phyloP scores from a whole-genome alignment of 2,329 filamentous ascomycete species.

The Fusarium mundagurra region DNA sequence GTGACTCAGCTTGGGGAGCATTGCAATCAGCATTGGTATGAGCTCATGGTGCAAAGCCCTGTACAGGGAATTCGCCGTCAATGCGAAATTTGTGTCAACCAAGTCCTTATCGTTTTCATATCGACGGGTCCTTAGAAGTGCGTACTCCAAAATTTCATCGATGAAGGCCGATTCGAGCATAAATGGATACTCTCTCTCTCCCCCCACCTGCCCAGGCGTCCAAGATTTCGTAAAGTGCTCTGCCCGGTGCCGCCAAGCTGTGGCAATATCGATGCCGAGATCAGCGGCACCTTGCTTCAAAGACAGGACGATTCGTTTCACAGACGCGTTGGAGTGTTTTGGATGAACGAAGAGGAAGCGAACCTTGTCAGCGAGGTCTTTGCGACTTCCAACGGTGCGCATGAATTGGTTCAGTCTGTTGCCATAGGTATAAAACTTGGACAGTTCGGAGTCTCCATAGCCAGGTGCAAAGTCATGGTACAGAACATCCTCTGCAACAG shows the following conservation, averaged over 20 bases:
- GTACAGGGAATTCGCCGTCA: neutral
- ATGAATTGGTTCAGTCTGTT: neutral
- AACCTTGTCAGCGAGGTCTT: neutral
- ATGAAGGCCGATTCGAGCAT: neutral
- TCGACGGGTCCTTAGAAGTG: no score
- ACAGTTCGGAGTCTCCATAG: neutral
- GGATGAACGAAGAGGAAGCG: neutral
- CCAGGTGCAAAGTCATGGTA: neutral
- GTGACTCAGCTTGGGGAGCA: neutral
- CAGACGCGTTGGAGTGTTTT: accelerated
- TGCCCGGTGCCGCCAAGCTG: neutral
- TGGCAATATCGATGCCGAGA: accelerated
- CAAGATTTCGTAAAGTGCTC: neutral
- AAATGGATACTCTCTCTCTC: accelerated
- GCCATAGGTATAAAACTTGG: neutral
- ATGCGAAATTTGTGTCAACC: no score
- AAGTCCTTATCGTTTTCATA: no score
- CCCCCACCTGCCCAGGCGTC: no score
- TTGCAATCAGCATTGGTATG: neutral
- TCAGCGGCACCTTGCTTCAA: neutral
- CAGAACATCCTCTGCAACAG: neutral
- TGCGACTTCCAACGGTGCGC: neutral
- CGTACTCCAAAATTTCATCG: neutral
- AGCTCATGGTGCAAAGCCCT: neutral
- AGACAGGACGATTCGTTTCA: accelerated